Evolutionary conservation across 2,329 filamentous ascomycete genomes (phyloP), one percentile per base, ranked within the genome.

Genomic region (Fusarium algeriense): DNA sequence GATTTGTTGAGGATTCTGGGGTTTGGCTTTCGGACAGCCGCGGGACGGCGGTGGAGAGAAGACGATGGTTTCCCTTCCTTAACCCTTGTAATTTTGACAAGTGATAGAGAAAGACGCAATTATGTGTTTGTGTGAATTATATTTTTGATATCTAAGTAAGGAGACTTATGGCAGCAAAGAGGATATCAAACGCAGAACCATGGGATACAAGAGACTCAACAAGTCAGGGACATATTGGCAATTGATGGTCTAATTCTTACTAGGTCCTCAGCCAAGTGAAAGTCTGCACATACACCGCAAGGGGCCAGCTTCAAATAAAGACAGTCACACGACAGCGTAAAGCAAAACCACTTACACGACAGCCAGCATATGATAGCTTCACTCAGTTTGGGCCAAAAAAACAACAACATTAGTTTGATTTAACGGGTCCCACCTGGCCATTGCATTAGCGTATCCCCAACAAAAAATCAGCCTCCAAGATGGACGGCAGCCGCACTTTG

Each of bases 391-490:
- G 30, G 30, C 30, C 30, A 30, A 30, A 30, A 32, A 26, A 28
- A 48, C 45, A 40, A 49, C 57, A 49, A 50, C 45, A 56, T 48
- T 50, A 58, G 28, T 41, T 49, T 56, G 45, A 48, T 50, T 63
- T 49, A 43, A 60, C 56, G 64, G 67, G 64, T 64, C 62, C 71
- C 73, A 75, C 72, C 61, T 67, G 53, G 62, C 38, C 23, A 65
- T 58, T 74, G 71, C 73, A 70, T 76, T 76, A 76, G 75, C 72
- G 75, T 60, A 73, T 76, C 75, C 75, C 75, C 75, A 76, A 76
- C 75, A 76, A 76, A 64, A 60, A 76, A 76, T 37, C 44, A 63
- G 60, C 60, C 60, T 59, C 58, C 49, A 53, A 55, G 59, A 43
- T 23, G 38, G 20, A 55, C 57, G 65, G 45, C 44, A 70, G 62